Evolutionary conservation across 306 rosid genomes (phyloP), one percentile per base, ranked within the genome.

Genomic region (Acacia acuminata): DNA sequence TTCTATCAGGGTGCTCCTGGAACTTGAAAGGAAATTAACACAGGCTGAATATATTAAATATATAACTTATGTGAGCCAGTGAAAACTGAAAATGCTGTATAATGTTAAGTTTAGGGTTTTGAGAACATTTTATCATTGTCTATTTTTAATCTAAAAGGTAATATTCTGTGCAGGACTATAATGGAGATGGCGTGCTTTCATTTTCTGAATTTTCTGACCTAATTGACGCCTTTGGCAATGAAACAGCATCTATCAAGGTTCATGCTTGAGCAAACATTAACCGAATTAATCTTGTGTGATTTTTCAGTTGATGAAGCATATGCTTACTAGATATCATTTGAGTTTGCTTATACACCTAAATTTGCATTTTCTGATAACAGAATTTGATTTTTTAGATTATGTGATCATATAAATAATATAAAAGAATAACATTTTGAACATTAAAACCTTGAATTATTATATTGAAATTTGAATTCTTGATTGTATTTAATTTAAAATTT

Each of bases 141-240:
- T 61, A 48, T 44, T 80, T 44, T 81, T 77, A 76, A 77, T 70
- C 45, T 85, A 82, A 78, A 55, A 50, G 73, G 67, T 87, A 68
- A 66, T 81, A 73, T 68, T 83, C 65, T 77, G 0, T 73, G 60
- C 94, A 96, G 99, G 99, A 93, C 89, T 91, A 88, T 85, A 91
- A 96, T 89, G 92, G 82, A 87, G 98, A 96, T 87, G 99, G 98
- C 48, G 81, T 63, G 84, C 98, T 96, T 77, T 96, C 99, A 34
- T 88, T 88, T 64, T 42, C 94, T 73, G 98, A 96, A 82, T 96
- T 96, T 90, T 93, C 93, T 66, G 91, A 83, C 56, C 89, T 96
- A 64, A 84, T 96, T 82, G 88, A 88, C 76, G 99, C 99, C 84
- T 96, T 96, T 85, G 98, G 99, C 45, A 96, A 96, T 86, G 90